Evolutionary conservation across 441 rosid genomes (phyloP), one percentile per base, ranked within the genome.

Genomic region (Corymbia citriodora): DNA sequence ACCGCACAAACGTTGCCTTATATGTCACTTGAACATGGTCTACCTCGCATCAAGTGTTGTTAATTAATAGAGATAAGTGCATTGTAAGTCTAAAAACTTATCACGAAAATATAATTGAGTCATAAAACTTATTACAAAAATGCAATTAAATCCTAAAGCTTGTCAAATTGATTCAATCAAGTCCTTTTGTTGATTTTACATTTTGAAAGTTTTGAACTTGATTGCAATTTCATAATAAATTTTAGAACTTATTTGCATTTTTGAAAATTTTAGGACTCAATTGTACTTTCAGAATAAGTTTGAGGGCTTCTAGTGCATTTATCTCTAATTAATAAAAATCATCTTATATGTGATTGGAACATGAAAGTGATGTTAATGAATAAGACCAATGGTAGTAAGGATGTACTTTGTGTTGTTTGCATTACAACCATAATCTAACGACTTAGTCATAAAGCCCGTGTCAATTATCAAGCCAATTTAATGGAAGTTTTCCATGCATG

Each of bases 271-370:
- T 59, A 25, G 3, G 7, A 5, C 11, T 59, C n/a, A 1, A 2
- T 59, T 59, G 25, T 0, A 59, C 25, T 25, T 59, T 59, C 0
- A 1, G 23, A 17, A 59, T 3, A 0, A 25, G 1, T 59, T 59
- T 59, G 10, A 59, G 23, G 65, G 23, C 7, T 57, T 57, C 4
- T 57, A 57, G 11, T 57, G 63, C 27, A 57, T 1, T 57, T 23
- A 57, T 23, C 14, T 29, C 23, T 57, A 52, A 57, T 57, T 31
- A 68, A 68, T 31, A 15, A 68, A 45, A 45, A 68, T 33, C 79
- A 16, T 68, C 79, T 68, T 31, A 31, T 68, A 68, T 9, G 79
- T 68, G 79, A 70, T 45, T 68, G 4, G 45, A 68, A 68, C 79
- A 31, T 31, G 45, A 1, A 33, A 33, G 7, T 70, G 79, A 31